Evolutionary conservation across 805 yeast genomes (phyloP).

Genomic region (Wickerhamiella azyma): DNA sequence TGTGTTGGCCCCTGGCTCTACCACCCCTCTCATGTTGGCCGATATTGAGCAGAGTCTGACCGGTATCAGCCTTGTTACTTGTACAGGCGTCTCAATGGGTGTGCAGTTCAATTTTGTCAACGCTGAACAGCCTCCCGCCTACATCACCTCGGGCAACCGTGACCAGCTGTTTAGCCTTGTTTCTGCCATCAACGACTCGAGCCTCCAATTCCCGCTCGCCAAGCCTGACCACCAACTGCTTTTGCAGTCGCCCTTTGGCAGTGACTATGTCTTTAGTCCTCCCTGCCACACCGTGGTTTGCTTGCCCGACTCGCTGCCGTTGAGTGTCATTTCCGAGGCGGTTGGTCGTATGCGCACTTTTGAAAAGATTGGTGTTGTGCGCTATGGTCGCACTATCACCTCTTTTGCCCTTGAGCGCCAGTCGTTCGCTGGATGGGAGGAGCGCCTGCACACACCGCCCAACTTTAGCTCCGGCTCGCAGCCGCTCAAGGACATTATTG

Average conservation of each 20-base stretch:
- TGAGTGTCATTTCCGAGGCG: conserved; percentile 2
- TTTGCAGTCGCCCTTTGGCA: conserved; percentile 1
- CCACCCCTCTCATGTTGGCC: not conserved
- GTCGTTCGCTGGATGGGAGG: conserved; percentile 7
- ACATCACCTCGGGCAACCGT: not conserved
- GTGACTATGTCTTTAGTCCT: conserved; percentile 7
- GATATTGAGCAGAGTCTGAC: not conserved
- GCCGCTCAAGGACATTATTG: not conserved
- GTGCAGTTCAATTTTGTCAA: not conserved
- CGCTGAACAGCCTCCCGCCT: not conserved
- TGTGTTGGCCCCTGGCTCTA: not conserved
- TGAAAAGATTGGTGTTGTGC: conserved; percentile 10
- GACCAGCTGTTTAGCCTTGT: conserved; percentile 7
- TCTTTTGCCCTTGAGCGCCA: conserved; percentile 5
- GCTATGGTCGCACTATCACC: not conserved
- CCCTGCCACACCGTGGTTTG: conserved; percentile 9
- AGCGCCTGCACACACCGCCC: not conserved
- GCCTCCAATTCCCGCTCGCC: conserved; percentile 9
- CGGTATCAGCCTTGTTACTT: not conserved
- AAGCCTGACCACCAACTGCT: not conserved
- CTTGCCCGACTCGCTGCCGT: conserved; percentile 5
- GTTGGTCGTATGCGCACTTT: conserved; percentile 10
- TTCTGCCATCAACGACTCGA: conserved; percentile 8
- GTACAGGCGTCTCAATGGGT: not conserved
- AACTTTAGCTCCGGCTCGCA: not conserved